A percentile compares a stretch with the other conserved stretches of the same genome.
Evolutionary conservation across 768 basidiomycete genomes (phyloP).

Genomic region (Tylopilus vinaceipallidus): DNA sequence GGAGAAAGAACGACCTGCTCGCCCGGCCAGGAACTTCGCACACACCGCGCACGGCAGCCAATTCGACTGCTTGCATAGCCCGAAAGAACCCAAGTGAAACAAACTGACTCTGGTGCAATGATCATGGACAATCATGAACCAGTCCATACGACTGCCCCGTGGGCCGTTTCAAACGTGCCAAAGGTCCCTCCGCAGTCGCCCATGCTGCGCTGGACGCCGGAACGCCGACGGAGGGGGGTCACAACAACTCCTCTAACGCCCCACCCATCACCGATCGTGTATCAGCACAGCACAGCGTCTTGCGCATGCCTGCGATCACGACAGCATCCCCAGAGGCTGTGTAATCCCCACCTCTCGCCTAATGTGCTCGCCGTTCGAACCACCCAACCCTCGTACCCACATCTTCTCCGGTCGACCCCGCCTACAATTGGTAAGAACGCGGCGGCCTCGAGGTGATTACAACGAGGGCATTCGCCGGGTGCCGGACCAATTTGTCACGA

Average conservation of each 20-base stretch:
- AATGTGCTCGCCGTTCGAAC: neutral
- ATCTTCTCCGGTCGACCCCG: neutral
- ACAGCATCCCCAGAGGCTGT: slow-evolving; percentile 5
- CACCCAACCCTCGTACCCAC: slow-evolving; percentile 18
- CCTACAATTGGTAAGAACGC: slow-evolving; percentile 20
- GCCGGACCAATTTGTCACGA: slow-evolving; percentile 9
- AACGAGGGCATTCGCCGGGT: slow-evolving; percentile 11
- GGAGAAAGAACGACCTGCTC: too few relatives aligned
- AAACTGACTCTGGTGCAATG: too few relatives aligned
- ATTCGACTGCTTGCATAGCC: too few relatives aligned
- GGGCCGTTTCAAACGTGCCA: neutral
- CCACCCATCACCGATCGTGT: slow-evolving; percentile 2
- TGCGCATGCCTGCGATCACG: neutral
- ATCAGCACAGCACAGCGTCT: too few relatives aligned
- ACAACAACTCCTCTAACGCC: neutral
- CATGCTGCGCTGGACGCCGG: slow-evolving; percentile 2
- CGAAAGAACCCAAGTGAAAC: too few relatives aligned
- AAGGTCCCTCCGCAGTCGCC: neutral
- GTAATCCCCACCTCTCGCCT: neutral
- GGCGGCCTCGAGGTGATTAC: slow-evolving; percentile 33
- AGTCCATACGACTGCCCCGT: too few relatives aligned
- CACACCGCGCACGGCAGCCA: too few relatives aligned
- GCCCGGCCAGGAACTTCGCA: too few relatives aligned
- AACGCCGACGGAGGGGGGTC: neutral
- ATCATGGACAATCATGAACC: slow-evolving; percentile 13